Conservation (phyloP, 345 rosid genomes). For the Clausena lansium region DNA sequence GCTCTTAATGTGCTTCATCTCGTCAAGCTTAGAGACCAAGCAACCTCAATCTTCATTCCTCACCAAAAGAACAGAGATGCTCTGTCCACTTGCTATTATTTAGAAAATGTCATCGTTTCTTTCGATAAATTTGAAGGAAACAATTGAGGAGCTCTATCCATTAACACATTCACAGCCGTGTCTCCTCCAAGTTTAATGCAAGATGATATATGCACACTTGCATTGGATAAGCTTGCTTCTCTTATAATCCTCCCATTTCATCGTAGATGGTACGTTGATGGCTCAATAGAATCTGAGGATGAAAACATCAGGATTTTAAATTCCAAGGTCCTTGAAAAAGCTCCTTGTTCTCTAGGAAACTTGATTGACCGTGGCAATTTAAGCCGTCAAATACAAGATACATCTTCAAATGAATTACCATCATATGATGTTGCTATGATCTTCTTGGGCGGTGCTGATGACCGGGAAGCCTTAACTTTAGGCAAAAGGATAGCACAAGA, state of each 20-base stretch:
- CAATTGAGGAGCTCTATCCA: constrained; percentile 1
- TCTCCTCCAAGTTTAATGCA: constrained; percentile 46
- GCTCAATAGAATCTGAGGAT: constrained; percentile 29
- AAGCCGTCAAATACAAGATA: constrained; percentile 2
- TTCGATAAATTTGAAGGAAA: constrained; percentile 13
- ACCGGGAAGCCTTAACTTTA: constrained; percentile 47
- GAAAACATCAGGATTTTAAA: constrained; percentile 31
- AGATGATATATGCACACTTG: constrained; percentile 56
- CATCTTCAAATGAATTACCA: neutral
- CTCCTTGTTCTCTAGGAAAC: constrained; percentile 67
- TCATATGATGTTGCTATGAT: constrained; percentile 21
- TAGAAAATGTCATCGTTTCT: constrained; percentile 40
- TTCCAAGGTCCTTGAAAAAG: constrained; percentile 36
- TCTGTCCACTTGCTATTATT: constrained; percentile 15
- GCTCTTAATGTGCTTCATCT: constrained; percentile 53
- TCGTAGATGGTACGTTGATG: constrained; percentile 40
- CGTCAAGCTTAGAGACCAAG: constrained; percentile 44
- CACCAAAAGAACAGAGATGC: constrained; percentile 37
- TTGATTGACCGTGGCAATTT: constrained; percentile 25
- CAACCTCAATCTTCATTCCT: constrained; percentile 46
- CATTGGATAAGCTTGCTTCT: constrained; percentile 40
- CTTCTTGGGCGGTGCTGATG: constrained; percentile 65
- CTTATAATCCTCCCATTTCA: constrained; percentile 64
- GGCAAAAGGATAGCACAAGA: constrained; percentile 49
- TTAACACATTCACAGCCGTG: constrained; percentile 25